phyloP scores from a whole-genome alignment of 805 yeast species.

The Hanseniaspora taiwanica region DNA sequence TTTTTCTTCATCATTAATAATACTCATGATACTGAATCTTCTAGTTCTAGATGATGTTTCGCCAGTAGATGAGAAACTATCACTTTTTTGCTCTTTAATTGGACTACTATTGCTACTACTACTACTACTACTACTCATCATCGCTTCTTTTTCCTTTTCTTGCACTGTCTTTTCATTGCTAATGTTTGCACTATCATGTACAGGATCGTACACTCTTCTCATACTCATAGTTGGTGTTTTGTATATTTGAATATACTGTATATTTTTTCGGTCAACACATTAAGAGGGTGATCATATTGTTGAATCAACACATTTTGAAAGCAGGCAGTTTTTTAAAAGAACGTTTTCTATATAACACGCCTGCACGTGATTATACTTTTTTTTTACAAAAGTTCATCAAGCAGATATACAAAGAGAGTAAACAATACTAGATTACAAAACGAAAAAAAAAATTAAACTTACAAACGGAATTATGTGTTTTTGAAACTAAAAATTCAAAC shows the following conservation, averaged over 20 bases:
- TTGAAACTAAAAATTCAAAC: too few relatives aligned
- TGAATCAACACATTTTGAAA: too few relatives aligned
- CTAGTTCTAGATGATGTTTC: background rate
- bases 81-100: background rate
- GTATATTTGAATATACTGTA: background rate
- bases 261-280: background rate
- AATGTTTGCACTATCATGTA: constrained; percentile 21
- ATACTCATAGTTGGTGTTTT: background rate
- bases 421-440: too few relatives aligned
- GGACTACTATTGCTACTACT: background rate
- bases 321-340: too few relatives aligned
- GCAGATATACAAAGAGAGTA: too few relatives aligned
- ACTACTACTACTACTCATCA: background rate
- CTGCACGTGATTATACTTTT: too few relatives aligned
- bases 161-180: too few relatives aligned
- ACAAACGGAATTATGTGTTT: background rate
- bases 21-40: background rate
- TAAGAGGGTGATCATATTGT: too few relatives aligned
- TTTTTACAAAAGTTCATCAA: too few relatives aligned
- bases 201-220: constrained; percentile 22
- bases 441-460: too few relatives aligned
- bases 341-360: too few relatives aligned
- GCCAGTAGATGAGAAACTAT: background rate
- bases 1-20: constrained; percentile 1
- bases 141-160: background rate